Evolutionary conservation across 1,284 basidiomycete species (phyloP).

Genomic region (Trametes hirsuta): DNA sequence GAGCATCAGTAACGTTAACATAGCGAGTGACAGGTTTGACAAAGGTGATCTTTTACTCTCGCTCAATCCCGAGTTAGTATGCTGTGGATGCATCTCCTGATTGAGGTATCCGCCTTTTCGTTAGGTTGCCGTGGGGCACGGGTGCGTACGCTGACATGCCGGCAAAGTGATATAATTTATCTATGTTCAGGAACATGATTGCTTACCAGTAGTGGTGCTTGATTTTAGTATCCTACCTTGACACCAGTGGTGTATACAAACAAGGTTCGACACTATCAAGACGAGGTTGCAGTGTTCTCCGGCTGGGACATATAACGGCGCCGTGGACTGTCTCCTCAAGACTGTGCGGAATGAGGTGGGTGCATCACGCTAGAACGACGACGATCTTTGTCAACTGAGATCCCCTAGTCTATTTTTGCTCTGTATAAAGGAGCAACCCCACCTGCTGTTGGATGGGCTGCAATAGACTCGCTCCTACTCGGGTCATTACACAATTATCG

Average conservation of each 20-base stretch:
- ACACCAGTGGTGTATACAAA: background rate
- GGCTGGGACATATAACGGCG: slow-evolving; percentile 69
- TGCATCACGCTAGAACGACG: background rate
- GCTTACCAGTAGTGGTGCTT: too few relatives aligned
- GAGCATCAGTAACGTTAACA: background rate
- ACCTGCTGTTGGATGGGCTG: slow-evolving; percentile 78
- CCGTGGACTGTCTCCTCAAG: slow-evolving; percentile 66
- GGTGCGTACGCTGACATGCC: slow-evolving; percentile 38
- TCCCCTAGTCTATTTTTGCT: slow-evolving; percentile 39
- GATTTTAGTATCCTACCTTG: background rate
- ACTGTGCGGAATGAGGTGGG: slow-evolving; percentile 68
- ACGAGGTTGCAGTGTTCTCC: slow-evolving; percentile 73
- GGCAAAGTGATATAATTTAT: too few relatives aligned
- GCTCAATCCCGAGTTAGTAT: background rate
- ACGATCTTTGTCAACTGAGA: background rate
- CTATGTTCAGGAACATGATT: too few relatives aligned
- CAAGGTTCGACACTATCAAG: slow-evolving; percentile 76
- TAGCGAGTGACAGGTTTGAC: slow-evolving; percentile 51
- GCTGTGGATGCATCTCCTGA: background rate
- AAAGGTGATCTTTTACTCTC: slow-evolving; percentile 41
- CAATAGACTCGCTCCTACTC: slow-evolving; percentile 75
- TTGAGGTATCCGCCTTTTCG: background rate
- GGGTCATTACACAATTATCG: slow-evolving; percentile 80
- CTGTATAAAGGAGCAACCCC: slow-evolving; percentile 77
- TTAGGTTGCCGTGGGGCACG: slow-evolving; percentile 72